Evolutionary conservation across 495 filamentous ascomycete species (phyloP).

Genomic region (Aspergillus sclerotioniger): DNA sequence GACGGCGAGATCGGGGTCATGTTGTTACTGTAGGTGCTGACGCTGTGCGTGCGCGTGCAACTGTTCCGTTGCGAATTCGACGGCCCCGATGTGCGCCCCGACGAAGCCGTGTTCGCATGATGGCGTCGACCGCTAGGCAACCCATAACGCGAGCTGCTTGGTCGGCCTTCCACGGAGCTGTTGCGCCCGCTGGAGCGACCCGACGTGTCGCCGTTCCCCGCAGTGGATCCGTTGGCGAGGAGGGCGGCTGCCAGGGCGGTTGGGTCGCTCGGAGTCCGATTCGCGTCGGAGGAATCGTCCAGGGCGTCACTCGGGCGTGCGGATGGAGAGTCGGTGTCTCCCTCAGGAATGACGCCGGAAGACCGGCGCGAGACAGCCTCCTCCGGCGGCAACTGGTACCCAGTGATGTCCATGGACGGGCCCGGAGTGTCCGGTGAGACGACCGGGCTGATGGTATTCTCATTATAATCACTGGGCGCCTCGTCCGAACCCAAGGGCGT

Average conservation of each 20-base stretch:
- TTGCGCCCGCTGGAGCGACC: conserved; percentile 17
- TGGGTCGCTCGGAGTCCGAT: conserved; percentile 25
- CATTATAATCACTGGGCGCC: conserved; percentile 27
- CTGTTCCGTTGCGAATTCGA: conserved; percentile 43
- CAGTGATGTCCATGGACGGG: conserved; percentile 43
- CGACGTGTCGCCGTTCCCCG: conserved; percentile 12
- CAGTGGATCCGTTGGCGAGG: conserved; percentile 28
- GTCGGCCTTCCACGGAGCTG: conserved; percentile 23
- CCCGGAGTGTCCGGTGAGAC: conserved; percentile 41
- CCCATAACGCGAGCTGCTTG: conserved; percentile 34
- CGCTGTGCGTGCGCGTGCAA: conserved; percentile 44
- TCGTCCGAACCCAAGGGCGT: conserved; percentile 19
- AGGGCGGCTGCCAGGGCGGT: conserved; percentile 32
- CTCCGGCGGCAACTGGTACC: conserved; percentile 21
- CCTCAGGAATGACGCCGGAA: conserved; percentile 36
- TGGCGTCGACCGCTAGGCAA: conserved; percentile 25
- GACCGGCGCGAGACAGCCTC: conserved; percentile 35
- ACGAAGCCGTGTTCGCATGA: conserved; percentile 40
- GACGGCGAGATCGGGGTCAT: conserved; percentile 48
- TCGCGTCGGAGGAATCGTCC: conserved; percentile 8
- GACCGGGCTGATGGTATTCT: conserved; percentile 39
- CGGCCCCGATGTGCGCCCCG: conserved; percentile 35
- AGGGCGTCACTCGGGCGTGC: neutral
- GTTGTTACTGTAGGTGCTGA: conserved; percentile 44
- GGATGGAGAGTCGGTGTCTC: conserved; percentile 1